Conservation (phyloP, 768 basidiomycete species). For the Tylopilus sp. region DNA sequence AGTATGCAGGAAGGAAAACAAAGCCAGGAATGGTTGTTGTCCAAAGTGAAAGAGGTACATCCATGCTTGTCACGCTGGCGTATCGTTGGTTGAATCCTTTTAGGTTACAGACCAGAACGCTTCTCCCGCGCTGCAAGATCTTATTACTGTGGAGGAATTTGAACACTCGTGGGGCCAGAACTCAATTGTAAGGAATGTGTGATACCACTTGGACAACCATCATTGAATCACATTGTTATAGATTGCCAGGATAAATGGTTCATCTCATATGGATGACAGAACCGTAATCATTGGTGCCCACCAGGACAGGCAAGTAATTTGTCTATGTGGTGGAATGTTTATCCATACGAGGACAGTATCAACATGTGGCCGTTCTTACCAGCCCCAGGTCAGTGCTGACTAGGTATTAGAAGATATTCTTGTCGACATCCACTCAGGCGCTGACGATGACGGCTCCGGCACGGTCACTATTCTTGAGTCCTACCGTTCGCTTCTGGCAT, state of each 20-base stretch:
- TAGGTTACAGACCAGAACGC: slow-evolving; percentile 67
- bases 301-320: slow-evolving; percentile 62
- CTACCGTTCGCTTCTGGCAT: slow-evolving; percentile 39
- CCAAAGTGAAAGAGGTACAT: slow-evolving; percentile 60
- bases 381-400: slow-evolving; percentile 57
- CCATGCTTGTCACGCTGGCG: background rate
- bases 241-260: slow-evolving; percentile 77
- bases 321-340: background rate
- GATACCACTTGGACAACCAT: background rate
- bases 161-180: slow-evolving; percentile 84
- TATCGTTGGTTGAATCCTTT: slow-evolving; percentile 2
- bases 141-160: slow-evolving; percentile 71
- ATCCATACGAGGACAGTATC: slow-evolving; percentile 40
- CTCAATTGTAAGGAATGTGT: slow-evolving; percentile 50
- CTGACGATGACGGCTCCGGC: slow-evolving; percentile 46
- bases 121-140: slow-evolving; percentile 48
- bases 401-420: background rate
- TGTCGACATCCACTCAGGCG: slow-evolving; percentile 24
- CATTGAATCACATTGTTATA: slow-evolving; percentile 26
- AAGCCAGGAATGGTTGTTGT: slow-evolving; percentile 75
- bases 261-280: slow-evolving; percentile 55
- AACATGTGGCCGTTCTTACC: slow-evolving; percentile 75
- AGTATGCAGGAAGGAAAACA: slow-evolving; percentile 59
- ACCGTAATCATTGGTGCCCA: slow-evolving; percentile 76
- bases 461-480: slow-evolving; percentile 45